Percentiles rank a stretch among this genome's conserved stretches.
Conservation (phyloP, 2,329 filamentous ascomycete species). For the Colletotrichum sp. region DNA sequence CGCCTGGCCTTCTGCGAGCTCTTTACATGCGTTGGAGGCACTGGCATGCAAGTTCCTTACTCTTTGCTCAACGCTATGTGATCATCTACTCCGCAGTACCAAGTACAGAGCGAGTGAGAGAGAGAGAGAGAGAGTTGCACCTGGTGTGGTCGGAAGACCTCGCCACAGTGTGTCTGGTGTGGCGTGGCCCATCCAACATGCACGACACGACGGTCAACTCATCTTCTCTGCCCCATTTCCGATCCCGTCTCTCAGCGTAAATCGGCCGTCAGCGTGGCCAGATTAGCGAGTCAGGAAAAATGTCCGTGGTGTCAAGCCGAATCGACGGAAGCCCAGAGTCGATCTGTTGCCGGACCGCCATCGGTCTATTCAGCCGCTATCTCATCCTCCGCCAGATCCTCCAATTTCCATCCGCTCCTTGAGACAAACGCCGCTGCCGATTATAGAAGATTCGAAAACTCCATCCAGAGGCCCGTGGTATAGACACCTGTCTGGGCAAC, state of each 20-base stretch:
- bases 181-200: neutral
- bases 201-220: constrained; percentile 8
- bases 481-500: constrained; percentile 3
- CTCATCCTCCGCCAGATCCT: constrained; percentile 14
- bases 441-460: constrained; percentile 1
- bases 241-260: neutral
- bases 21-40: neutral
- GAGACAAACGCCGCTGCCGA: constrained; percentile 7
- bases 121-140: neutral
- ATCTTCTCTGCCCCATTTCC: neutral
- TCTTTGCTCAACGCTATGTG: neutral
- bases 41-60: neutral
- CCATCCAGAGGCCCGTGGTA: neutral
- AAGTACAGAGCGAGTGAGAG: neutral
- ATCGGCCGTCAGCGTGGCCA: neutral
- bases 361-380: neutral
- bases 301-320: neutral
- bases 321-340: neutral
- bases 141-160: neutral
- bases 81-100: neutral
- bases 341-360: constrained; percentile 6
- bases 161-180: neutral
- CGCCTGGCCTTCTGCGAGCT: neutral
- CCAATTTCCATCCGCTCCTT: constrained; percentile 13
- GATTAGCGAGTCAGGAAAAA: constrained; percentile 11